phyloP scores from a whole-genome alignment of 2,329 filamentous ascomycete genomes.

The Trichoderma hamatum region DNA sequence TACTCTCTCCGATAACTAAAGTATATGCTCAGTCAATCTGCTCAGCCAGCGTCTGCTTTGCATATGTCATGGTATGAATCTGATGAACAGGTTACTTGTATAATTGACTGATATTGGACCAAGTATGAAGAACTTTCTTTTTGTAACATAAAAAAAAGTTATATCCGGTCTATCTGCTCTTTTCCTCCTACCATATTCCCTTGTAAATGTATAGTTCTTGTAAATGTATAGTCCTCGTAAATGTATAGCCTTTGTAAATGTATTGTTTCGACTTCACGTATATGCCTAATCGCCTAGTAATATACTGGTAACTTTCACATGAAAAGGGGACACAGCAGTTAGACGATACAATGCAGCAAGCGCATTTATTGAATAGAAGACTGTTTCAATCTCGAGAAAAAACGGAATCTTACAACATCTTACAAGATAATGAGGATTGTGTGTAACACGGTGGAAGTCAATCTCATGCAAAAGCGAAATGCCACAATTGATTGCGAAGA shows the following conservation, averaged over 20 bases:
- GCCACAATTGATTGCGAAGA: too few species aligned
- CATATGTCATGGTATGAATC: neutral
- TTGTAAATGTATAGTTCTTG: neutral
- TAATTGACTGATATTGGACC: neutral
- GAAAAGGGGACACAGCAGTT: neutral
- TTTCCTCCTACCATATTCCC: neutral
- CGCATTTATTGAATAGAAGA: neutral
- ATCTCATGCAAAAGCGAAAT: too few species aligned
- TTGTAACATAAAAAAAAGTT: too few species aligned
- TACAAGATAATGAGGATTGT: neutral
- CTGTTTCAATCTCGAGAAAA: neutral
- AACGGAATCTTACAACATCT: neutral
- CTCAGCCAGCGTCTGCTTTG: neutral
- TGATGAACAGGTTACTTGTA: neutral
- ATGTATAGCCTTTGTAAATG: neutral
- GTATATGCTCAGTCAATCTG: neutral
- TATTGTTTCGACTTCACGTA: neutral
- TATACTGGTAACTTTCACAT: neutral
- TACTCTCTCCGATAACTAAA: neutral
- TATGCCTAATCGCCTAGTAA: too few species aligned
- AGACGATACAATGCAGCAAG: neutral
- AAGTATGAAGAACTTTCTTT: neutral
- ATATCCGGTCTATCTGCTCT: neutral
- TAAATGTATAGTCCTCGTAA: neutral
- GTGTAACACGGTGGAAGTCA: too few species aligned